Base-by-base conservation (phyloP, 1,284 basidiomycete genomes). In the Paramarasmius palmivorus region DNA sequence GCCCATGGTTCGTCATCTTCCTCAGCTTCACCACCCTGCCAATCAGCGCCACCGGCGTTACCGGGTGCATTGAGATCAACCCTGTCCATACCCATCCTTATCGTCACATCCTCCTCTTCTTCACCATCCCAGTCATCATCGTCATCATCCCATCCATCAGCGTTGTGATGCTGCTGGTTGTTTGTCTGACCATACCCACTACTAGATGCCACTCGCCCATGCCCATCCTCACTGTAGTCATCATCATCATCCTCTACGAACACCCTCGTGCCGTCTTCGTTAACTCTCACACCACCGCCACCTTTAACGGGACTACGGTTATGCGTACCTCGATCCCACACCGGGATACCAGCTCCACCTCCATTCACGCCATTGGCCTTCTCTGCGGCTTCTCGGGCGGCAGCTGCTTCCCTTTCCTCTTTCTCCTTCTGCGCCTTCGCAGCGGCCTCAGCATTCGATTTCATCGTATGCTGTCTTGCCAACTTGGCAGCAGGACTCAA, bases 401-500 rank as follows among this genome's bases (percentile, higher is more conserved):
- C 63, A 7, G 67, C 73, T 22, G 70, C 68, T 6, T 71, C 68
- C 15, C 68, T 71, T 0, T 71, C 71, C 52, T 79, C 78, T 5
- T 75, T 75, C 55, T 78, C 79, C 1, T 78, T 81, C 62, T 88
- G 87, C 5, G 83, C 86, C 61, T 72, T 82, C 3, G 84, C 87
- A 35, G 84, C 91, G 42, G 89, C 90, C 68, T 93, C 91, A 1
- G 92, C 92, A 59, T 90, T 90, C 53, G 81, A 85, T 74, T 88
- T 90, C 58, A 91, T 77, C 19, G 93, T 92, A 68, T 98, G 95
- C 68, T 95, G 92, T 41, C 93, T 73, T 0, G 93, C 94, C 12
- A 97, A 82, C 65, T 92, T 90, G 0, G 95, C 96, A 25, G 96
- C 95, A 3, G 95, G 95, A 60, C 91, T 93, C 51, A 98, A 78